Evolutionary conservation across 2,329 filamentous ascomycete species (phyloP), one percentile per base, ranked within the genome.

Genomic region (Aurifilum marmelostoma): DNA sequence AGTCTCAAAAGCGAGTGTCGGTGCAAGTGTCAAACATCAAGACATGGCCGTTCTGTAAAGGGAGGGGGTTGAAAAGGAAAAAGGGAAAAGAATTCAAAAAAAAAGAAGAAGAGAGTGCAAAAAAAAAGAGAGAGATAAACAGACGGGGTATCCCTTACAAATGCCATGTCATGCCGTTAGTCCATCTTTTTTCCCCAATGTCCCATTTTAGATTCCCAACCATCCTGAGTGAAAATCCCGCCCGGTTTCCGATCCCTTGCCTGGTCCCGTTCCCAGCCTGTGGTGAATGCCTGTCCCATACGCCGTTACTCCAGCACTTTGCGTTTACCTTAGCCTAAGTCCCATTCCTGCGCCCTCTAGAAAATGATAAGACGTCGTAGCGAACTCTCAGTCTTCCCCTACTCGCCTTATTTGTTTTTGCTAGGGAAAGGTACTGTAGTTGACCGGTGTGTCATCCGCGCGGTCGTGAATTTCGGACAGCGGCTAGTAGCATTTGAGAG

Each of bases 101-200:
- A 39, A 58, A 50, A 47, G 24, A 58, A 59, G 50, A 54, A 56
- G 65, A 63, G 21, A 63, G 52, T 4, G 34, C 34, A 54, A 56
- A 58, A 37, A 58, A 63, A 71, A 70, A n/a, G n/a, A n/a, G n/a
- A n/a, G n/a, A n/a, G n/a, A n/a, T n/a, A n/a, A 67, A 29, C 68
- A 74, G 71, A 74, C 69, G 4, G 72, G 72, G 69, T 72, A 72
- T 71, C 69, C 71, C 71, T 72, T 71, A 67, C 71, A 71, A 72
- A 73, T 73, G 71, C 71, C 69, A 72, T 73, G 70, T 67, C 69
- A 72, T 69, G 64, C 41, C 66, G 39, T 71, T 60, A 65, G 65
- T 67, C 43, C 60, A 43, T 59, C 67, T 54, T 60, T 69, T n/a
- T 67, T 69, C 56, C 66, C 66, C 68, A 63, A 63, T 65, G 66